Conservation (phyloP, 192 early-diverging fungal genomes). For the Podila verticillata region DNA sequence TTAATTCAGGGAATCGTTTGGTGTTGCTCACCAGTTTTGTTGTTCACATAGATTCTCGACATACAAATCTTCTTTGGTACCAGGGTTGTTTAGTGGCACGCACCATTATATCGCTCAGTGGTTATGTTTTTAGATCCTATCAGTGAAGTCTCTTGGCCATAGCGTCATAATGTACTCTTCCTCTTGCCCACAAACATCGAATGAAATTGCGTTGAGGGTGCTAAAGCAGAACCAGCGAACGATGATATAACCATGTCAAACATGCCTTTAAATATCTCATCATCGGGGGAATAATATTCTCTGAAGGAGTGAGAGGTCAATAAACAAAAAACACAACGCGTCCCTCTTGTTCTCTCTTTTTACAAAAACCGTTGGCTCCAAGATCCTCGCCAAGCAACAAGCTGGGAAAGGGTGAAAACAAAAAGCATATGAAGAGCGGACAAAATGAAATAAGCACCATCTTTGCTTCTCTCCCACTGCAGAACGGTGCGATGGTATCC, state of each 20-base stretch:
- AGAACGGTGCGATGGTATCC: constrained; percentile 43
- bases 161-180: too few relatives aligned
- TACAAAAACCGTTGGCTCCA: neutral
- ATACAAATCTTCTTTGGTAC: too few relatives aligned
- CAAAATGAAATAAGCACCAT: neutral
- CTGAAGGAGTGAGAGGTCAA: neutral
- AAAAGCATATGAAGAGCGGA: neutral
- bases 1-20: too few relatives aligned
- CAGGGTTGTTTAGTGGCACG: too few relatives aligned
- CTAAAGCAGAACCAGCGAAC: too few relatives aligned
- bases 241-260: constrained; percentile 19
- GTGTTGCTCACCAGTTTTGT: too few relatives aligned
- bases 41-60: too few relatives aligned
- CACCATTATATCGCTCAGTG: too few relatives aligned
- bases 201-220: too few relatives aligned
- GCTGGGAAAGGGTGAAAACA: neutral
- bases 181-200: too few relatives aligned
- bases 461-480: constrained; percentile 8
- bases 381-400: neutral
- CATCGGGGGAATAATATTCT: constrained; percentile 22
- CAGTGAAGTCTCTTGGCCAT: too few relatives aligned
- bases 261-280: constrained; percentile 47
- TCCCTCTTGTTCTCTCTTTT: neutral
- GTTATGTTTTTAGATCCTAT: too few relatives aligned
- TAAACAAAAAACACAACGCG: neutral